Percentiles rank a stretch among this genome's conserved stretches.
These are phyloP conservation scores for Pyrrhoderma noxium DNA, from an alignment of 1,284 basidiomycete species.

Conservation along the genomic window DNA sequence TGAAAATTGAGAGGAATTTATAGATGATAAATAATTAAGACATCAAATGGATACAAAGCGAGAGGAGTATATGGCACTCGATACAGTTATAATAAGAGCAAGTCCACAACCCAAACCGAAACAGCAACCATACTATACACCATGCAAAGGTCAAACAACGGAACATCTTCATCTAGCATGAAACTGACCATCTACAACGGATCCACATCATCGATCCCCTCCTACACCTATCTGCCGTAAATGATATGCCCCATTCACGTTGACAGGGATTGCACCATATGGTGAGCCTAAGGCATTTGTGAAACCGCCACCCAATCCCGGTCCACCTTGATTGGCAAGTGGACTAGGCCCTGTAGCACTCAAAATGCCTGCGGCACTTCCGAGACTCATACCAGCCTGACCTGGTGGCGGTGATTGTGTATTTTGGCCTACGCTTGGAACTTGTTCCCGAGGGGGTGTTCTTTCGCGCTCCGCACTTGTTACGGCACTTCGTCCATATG, in stretches of 20 bases:
- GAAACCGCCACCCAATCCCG: slow-evolving; percentile 29
- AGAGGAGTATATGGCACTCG: slow-evolving; percentile 15
- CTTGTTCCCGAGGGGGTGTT: slow-evolving; percentile 50
- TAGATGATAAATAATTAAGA: neutral
- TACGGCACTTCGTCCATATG: slow-evolving; percentile 46
- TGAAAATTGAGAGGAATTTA: too few relatives aligned
- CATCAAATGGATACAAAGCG: slow-evolving; percentile 10
- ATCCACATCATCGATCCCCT: slow-evolving; percentile 40
- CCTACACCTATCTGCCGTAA: slow-evolving; percentile 56
- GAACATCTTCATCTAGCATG: slow-evolving; percentile 20
- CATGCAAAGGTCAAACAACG: neutral
- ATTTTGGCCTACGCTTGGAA: slow-evolving; percentile 37
- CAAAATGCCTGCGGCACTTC: slow-evolving; percentile 32
- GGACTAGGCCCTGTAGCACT: slow-evolving; percentile 40
- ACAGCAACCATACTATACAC: slow-evolving; percentile 8
- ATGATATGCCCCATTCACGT: slow-evolving; percentile 47
- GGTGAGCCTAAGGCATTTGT: slow-evolving; percentile 38
- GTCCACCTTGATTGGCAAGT: slow-evolving; percentile 17
- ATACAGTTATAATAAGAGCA: slow-evolving; percentile 14
- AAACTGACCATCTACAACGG: slow-evolving; percentile 14
- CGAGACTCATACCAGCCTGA: slow-evolving; percentile 19
- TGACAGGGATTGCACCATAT: slow-evolving; percentile 47
- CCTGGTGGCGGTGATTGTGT: slow-evolving; percentile 11
- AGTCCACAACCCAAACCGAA: slow-evolving; percentile 11
- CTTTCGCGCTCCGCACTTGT: slow-evolving; percentile 76